Conservation (phyloP, 2,329 filamentous ascomycete species). For the Boeremia lycopersici region DNA sequence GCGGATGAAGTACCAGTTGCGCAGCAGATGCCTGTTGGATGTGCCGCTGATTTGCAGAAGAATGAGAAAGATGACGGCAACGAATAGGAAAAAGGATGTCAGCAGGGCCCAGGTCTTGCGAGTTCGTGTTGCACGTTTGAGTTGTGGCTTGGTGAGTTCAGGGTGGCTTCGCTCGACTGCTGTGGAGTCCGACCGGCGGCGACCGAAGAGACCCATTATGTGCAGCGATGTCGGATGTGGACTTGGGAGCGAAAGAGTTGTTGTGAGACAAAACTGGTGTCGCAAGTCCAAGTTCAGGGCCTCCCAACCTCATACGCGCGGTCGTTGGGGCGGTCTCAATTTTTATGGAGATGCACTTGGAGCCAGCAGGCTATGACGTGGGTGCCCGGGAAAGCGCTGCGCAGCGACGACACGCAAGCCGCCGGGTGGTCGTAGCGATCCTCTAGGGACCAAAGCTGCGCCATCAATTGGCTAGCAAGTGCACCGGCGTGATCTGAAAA, state of each 20-base stretch:
- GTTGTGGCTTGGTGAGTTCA: conserved; percentile 43
- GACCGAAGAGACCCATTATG: conserved; percentile 29
- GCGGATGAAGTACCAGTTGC: conserved; percentile 80
- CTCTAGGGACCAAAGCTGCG: conserved; percentile 1
- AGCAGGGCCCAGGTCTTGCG: conserved; percentile 67
- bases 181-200: conserved; percentile 29
- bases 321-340: conserved; percentile 15
- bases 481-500: conserved; percentile 7
- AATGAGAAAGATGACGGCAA: conserved; percentile 78
- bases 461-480: conserved; percentile 11
- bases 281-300: conserved; percentile 8
- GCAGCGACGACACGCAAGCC: conserved; percentile 18
- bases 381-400: conserved; percentile 12
- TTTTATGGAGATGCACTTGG: conserved; percentile 18
- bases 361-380: conserved; percentile 14
- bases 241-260: conserved; percentile 7
- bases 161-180: conserved; percentile 21
- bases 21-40: conserved; percentile 64
- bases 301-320: conserved; percentile 18
- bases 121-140: conserved; percentile 52
- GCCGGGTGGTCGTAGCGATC: conserved; percentile 9
- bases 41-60: conserved; percentile 82
- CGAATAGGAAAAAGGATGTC: conserved; percentile 72
- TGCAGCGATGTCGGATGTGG: background rate
- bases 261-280: conserved; percentile 3